phyloP scores from a whole-genome alignment of 805 yeast genomes.

The Wickerhamomyces sydowiorum region DNA sequence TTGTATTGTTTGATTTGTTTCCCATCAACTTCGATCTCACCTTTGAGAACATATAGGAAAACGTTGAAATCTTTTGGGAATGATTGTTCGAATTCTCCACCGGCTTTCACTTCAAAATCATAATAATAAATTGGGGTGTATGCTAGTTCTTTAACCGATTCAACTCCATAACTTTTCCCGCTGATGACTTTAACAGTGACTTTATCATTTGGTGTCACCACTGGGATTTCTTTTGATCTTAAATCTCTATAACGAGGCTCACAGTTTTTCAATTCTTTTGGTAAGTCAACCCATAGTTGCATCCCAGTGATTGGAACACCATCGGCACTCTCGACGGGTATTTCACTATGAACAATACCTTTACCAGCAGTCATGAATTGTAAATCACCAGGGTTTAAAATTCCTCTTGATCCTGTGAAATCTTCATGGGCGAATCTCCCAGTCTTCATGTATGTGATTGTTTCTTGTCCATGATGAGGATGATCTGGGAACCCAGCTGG shows the following conservation, averaged over 20 bases:
- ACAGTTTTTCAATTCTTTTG: constrained; percentile 51
- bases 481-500: constrained; percentile 80
- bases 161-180: constrained; percentile 73
- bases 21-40: constrained; percentile 45
- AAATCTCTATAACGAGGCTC: constrained; percentile 79
- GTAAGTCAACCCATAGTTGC: constrained; percentile 88
- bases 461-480: constrained; percentile 80
- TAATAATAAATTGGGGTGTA: constrained; percentile 78
- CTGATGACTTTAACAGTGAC: constrained; percentile 67
- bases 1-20: constrained; percentile 38
- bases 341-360: constrained; percentile 83
- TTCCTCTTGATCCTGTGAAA: constrained; percentile 79
- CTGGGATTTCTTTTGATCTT: constrained; percentile 64
- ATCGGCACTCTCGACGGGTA: constrained; percentile 57
- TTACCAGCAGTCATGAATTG: constrained; percentile 94
- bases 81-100: constrained; percentile 55
- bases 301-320: constrained; percentile 55
- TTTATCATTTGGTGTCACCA: constrained; percentile 58
- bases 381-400: constrained; percentile 73
- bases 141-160: constrained; percentile 67
- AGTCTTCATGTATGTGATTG: constrained; percentile 60
- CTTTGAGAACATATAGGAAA: constrained; percentile 63
- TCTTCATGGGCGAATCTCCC: constrained; percentile 80
- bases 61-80: constrained; percentile 59
- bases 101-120: constrained; percentile 58